A percentile compares a stretch with the other conserved stretches of the same genome.
Conservation (phyloP, 768 basidiomycete genomes). For the Wakefieldia striispora region DNA sequence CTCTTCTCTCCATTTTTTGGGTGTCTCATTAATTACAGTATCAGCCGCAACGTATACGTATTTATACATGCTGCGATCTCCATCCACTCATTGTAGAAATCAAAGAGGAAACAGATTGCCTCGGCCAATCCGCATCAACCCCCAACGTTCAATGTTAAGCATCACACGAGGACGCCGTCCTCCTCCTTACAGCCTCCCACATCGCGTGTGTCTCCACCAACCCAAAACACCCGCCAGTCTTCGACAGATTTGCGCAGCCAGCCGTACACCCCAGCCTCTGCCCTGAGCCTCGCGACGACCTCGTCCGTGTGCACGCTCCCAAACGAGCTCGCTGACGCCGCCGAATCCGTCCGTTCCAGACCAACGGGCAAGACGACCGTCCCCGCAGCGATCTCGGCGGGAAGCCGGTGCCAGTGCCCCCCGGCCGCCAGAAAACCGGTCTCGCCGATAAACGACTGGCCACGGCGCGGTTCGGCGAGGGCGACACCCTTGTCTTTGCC, state of each 20-base stretch:
- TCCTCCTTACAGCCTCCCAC: constrained; percentile 27
- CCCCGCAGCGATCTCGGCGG: constrained; percentile 17
- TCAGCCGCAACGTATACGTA: constrained; percentile 18
- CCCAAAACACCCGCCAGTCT: constrained; percentile 83
- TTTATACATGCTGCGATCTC: constrained; percentile 15
- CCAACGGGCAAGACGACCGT: constrained; percentile 10
- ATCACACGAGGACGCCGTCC: constrained; percentile 29
- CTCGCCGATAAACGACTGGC: constrained; percentile 65
- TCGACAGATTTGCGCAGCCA: constrained; percentile 72
- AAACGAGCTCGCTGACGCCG: constrained; percentile 44
- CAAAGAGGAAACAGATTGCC: no score
- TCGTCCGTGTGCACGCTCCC: constrained; percentile 56
- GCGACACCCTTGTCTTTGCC: constrained; percentile 50
- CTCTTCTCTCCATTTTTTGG: constrained; percentile 6
- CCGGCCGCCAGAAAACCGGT: constrained; percentile 46
- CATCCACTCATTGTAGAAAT: not conserved
- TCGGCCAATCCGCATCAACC: no score
- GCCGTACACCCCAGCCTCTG: constrained; percentile 69
- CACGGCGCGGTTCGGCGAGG: constrained; percentile 44
- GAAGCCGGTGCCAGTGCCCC: constrained; percentile 45
- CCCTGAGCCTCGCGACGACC: constrained; percentile 41
- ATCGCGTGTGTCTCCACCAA: constrained; percentile 54
- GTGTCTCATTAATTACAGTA: constrained; percentile 19
- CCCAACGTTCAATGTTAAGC: not conserved
- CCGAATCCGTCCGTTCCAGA: constrained; percentile 45